A percentile compares a stretch with the other conserved stretches of the same genome.
These are phyloP conservation scores for Alternaria sp. DNA, from an alignment of 2,329 filamentous ascomycete genomes.

Conservation along the genomic window DNA sequence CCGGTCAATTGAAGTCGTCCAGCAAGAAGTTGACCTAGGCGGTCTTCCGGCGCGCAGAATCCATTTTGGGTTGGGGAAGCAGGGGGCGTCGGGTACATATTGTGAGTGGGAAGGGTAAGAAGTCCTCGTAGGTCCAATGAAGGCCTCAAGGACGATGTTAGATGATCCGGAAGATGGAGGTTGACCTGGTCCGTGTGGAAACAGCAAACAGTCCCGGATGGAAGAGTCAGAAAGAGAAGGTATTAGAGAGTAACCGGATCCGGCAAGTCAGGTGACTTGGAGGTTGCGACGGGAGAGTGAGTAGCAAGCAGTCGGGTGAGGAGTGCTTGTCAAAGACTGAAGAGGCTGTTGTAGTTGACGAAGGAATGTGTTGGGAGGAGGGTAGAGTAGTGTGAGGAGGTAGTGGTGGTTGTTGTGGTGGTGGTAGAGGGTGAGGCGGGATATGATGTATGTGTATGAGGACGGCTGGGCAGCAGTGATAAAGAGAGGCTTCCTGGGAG, in stretches of 20 bases:
- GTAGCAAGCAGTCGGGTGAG: slow-evolving; percentile 9
- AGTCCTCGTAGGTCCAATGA: slow-evolving; percentile 50
- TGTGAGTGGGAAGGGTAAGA: slow-evolving; percentile 28
- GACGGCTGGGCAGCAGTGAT: slow-evolving; percentile 46
- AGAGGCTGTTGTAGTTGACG: slow-evolving; percentile 19
- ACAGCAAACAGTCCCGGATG: slow-evolving; percentile 11
- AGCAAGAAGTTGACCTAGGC: slow-evolving; percentile 82
- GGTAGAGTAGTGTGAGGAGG: slow-evolving; percentile 17
- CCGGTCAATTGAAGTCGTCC: slow-evolving; percentile 81
- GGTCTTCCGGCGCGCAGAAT: slow-evolving; percentile 72
- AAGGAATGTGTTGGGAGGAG: slow-evolving; percentile 31
- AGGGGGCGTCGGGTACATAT: slow-evolving; percentile 59
- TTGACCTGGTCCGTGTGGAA: slow-evolving; percentile 10
- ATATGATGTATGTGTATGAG: slow-evolving; percentile 47
- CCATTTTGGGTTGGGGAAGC: slow-evolving; percentile 55
- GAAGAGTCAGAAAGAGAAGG: slow-evolving; percentile 10
- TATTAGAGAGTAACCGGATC: slow-evolving; percentile 27
- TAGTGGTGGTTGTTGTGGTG: slow-evolving; percentile 8
- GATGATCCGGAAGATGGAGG: slow-evolving; percentile 24
- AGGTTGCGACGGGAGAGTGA: slow-evolving; percentile 8
- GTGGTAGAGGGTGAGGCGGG: slow-evolving; percentile 39
- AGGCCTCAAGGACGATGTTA: slow-evolving; percentile 48
- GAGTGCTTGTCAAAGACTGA: slow-evolving; percentile 18
- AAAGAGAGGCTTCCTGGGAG: slow-evolving; percentile 29
- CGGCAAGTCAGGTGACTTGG: slow-evolving; percentile 30